Base-by-base conservation (phyloP, 108 stramenopile species). In the Nitzschia sp. region DNA sequence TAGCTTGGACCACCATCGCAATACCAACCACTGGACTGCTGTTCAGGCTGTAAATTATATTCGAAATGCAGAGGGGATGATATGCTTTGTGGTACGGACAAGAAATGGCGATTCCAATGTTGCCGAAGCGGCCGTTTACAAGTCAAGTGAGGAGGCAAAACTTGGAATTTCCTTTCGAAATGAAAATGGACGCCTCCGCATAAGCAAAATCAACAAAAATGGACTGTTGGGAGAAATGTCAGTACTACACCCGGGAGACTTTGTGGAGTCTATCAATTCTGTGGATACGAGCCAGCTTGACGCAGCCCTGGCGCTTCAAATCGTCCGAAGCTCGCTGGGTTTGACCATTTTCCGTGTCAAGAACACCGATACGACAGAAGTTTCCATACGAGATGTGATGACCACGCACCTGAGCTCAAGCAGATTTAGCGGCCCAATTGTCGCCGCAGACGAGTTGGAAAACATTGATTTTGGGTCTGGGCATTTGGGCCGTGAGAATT, bases 121-220 rank as follows among this genome's bases (percentile, higher is more conserved):
- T 31, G 56, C 32, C 6, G 56, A 58, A 58, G 56, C 56, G 8
- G 32, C 26, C 17, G 56, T 58, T n/a, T 58, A 31, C 32, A 58
- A 58, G 21, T 31, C 29, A 11, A 32, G n/a, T 1, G 11, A 28
- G 1, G 19, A 31, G 1, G 6, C 1, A 34, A 31, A 17, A 15
- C 16, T 58, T 5, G 56, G 56, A 6, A 2, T 58, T 1, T 58
- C 56, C 1, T 58, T 58, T 15, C 16, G 17, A 34, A 58, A 21
- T 17, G 13, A 34, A 33, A 34, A 16, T 0, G 56, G 56, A 33
- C 56, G 56, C 16, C 32, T 58, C 1, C 56, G 33, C 16, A 34
- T 58, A 6, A 33, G 56, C 30, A 1, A 34, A 13, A 6, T 58
- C 4, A 13, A 17, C 11, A 17, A 31, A 17, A 34, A 30, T 1